Conservation (phyloP, 495 filamentous ascomycete species). For the Neurospora sp. region DNA sequence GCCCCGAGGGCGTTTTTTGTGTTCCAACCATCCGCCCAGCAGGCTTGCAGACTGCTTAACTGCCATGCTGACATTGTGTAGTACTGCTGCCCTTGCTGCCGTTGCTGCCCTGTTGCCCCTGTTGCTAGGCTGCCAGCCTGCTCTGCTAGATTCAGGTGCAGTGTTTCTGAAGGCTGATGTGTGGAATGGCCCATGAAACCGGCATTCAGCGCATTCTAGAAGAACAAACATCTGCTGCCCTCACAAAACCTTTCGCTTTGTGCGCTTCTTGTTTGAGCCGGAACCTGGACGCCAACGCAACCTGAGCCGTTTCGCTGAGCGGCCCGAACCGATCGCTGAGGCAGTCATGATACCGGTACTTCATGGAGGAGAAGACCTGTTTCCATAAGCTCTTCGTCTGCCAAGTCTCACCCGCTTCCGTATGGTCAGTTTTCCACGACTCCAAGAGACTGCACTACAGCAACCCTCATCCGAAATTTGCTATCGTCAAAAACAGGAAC, state of each 20-base stretch:
- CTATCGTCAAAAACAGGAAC: not conserved
- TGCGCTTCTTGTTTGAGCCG: not conserved
- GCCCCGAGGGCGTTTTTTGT: slow-evolving; percentile 16
- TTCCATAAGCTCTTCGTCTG: not conserved
- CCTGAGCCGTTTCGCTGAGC: not conserved
- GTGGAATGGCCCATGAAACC: not conserved
- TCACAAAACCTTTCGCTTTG: not conserved
- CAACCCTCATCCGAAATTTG: not conserved
- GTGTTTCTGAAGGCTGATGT: not conserved
- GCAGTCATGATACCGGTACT: not conserved
- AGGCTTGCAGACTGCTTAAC: slow-evolving; percentile 8
- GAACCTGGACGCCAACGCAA: not conserved
- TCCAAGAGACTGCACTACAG: not conserved
- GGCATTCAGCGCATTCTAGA: not conserved
- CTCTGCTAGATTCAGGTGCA: not conserved
- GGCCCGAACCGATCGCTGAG: not conserved
- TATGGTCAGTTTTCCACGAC: not conserved
- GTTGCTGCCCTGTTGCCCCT: not conserved
- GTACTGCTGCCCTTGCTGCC: slow-evolving; percentile 2
- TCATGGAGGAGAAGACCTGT: not conserved
- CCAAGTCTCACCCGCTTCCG: not conserved
- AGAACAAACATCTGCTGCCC: not conserved
- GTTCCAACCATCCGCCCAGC: slow-evolving; percentile 14
- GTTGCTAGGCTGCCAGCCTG: not conserved
- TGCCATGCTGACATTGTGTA: slow-evolving; percentile 12